Base-by-base conservation (phyloP, 2,329 filamentous ascomycete species). In the Geosmithia flava region DNA sequence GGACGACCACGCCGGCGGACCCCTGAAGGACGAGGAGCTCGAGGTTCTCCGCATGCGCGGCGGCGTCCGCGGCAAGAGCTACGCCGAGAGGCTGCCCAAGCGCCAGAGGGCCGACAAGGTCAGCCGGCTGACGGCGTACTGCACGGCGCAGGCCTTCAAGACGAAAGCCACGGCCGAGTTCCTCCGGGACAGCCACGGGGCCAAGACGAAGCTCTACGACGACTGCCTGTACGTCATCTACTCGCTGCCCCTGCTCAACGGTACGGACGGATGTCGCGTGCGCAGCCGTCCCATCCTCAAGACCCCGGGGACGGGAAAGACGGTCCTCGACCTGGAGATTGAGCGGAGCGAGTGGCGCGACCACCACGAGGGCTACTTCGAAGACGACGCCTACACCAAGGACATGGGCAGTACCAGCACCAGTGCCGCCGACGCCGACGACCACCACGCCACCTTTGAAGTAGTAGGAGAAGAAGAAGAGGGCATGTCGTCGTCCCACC, bases 151-250 rank as follows among this genome's bases (percentile, higher is more conserved):
- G 64, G 87, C 85, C 7, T 97, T 90, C 68, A 95, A 91, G 68
- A 81, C 95, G 68, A 84, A 85, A 56, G 78, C 83, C 23, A 88
- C 89, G n/a, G 88, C 90, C 15, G 80, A 87, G 33, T 98, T 98
- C 61, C 72, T 96, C 52, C 84, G 86, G 56, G 86, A 87, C 53
- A 84, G 83, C 58, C 93, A 98, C 67, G 83, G 85, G 30, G 91
- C 90, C 1, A 85, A 89, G 66, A 95, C 91, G 15, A 98, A 98
- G 67, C 74, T 97, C 5, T 98, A 98, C 66, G 93, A 98, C 63
- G 93, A 98, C 64, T 98, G 93, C 60, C 71, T 98, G 20, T 98
- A 98, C 62, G 87, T 84, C 23, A 91, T 95, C 45, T 98, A 98
- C 64, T 90, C 96, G 61, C 70, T 96, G 29, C 93, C 93, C 5